Conservation (phyloP, 371 early-diverging fungal genomes). For the Rhizomucor miehei region DNA sequence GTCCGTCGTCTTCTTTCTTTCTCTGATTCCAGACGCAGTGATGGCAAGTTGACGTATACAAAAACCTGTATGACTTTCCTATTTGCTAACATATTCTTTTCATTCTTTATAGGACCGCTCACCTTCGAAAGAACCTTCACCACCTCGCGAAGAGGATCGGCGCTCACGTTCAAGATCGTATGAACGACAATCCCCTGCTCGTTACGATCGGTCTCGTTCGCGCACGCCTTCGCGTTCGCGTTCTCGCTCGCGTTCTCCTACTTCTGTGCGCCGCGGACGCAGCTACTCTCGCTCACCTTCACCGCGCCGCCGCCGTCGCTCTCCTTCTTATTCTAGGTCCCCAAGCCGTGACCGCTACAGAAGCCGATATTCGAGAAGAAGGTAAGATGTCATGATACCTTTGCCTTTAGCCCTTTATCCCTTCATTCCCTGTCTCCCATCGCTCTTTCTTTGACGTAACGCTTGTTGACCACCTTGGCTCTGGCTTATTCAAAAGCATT, state of each 20-base stretch:
- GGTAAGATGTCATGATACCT: constrained; percentile 8
- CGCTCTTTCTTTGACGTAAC: constrained; percentile 4
- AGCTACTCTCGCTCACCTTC: constrained; percentile 32
- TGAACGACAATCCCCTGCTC: neutral
- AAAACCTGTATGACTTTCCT: too few species aligned
- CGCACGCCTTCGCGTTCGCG: constrained; percentile 16
- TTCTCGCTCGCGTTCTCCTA: constrained; percentile 17
- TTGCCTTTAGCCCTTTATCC: neutral
- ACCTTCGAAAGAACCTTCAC: too few species aligned
- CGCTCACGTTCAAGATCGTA: neutral
- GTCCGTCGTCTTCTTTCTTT: too few species aligned
- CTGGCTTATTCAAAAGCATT: constrained; percentile 7
- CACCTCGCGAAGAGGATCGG: neutral
- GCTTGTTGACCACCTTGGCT: constrained; percentile 2
- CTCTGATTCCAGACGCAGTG: too few species aligned
- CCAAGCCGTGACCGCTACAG: constrained; percentile 20
- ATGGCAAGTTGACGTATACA: too few species aligned
- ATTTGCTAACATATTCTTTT: too few species aligned
- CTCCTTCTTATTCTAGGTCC: constrained; percentile 31
- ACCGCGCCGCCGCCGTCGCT: constrained; percentile 31
- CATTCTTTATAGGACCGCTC: too few species aligned
- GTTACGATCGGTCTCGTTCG: neutral
- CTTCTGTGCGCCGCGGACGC: constrained; percentile 20
- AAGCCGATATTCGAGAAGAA: constrained; percentile 11
- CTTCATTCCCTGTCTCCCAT: neutral